Percentiles rank a stretch among this genome's conserved stretches.
These are phyloP conservation scores for Cytospora chrysosperma DNA, from an alignment of 2,329 filamentous ascomycete species.

Conservation along the genomic window DNA sequence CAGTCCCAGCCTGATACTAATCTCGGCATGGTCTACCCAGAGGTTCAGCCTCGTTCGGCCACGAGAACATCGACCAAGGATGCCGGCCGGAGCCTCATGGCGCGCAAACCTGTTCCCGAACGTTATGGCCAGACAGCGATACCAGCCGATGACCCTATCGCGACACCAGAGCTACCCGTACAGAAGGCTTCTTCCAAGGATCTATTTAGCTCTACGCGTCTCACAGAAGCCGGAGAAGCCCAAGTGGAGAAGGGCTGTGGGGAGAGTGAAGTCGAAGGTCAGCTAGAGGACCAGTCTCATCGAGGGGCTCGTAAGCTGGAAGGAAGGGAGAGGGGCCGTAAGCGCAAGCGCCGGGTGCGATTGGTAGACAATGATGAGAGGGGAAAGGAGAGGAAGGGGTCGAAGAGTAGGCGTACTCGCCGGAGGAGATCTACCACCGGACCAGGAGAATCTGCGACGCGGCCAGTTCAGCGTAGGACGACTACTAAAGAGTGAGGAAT, in stretches of 20 bases:
- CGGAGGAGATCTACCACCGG: background rate
- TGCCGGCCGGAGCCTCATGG: constrained; percentile 1
- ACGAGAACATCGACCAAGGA: background rate
- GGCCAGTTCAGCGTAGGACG: background rate
- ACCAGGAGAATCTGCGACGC: background rate
- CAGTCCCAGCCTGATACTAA: background rate
- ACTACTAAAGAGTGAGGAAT: background rate
- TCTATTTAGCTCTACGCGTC: background rate
- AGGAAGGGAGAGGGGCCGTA: background rate
- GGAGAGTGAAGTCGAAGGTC: background rate
- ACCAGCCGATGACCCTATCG: background rate
- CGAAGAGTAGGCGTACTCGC: background rate
- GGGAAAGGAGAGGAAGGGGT: background rate
- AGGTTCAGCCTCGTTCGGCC: background rate
- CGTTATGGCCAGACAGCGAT: background rate
- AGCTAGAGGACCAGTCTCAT: background rate
- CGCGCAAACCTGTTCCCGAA: background rate
- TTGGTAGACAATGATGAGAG: no score
- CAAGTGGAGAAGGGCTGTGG: background rate
- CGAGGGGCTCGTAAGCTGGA: background rate
- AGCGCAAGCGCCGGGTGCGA: background rate
- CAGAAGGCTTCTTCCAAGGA: background rate
- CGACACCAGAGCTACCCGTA: background rate
- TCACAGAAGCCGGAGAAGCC: background rate
- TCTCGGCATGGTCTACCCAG: constrained; percentile 28